phyloP scores from a whole-genome alignment of 2,329 filamentous ascomycete species.

The Verticillium dahliae region DNA sequence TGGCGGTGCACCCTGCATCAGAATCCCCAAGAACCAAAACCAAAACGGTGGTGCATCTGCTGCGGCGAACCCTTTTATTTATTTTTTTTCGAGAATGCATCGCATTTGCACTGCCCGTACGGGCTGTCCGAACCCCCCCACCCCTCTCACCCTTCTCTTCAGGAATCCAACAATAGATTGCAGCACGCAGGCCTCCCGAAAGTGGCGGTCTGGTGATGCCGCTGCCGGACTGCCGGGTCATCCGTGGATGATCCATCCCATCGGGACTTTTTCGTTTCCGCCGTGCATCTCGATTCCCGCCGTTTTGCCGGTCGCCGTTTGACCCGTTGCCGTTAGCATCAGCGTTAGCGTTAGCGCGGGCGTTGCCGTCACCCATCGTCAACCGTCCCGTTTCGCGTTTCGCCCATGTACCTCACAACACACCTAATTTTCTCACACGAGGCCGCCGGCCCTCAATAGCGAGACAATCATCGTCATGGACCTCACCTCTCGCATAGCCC shows the following conservation, averaged over 20 bases:
- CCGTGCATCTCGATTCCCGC: neutral
- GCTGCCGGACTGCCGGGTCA: neutral
- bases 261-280: neutral
- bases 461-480: conserved; percentile 27
- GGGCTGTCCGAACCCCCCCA: no score
- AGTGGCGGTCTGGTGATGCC: neutral
- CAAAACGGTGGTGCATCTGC: neutral
- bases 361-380: neutral
- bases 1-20: neutral
- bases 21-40: no score
- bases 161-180: no score
- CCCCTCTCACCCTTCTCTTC: no score
- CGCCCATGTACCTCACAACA: neutral
- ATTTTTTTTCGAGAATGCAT: no score
- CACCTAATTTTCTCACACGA: no score
- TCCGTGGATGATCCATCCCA: neutral
- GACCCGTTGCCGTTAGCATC: neutral
- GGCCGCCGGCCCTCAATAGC: no score
- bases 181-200: neutral
- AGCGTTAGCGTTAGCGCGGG: neutral
- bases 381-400: neutral
- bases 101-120: no score
- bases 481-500: conserved; percentile 37
- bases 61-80: neutral
- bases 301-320: neutral